Evolutionary conservation across 805 yeast species (phyloP).

Genomic region (Ogataea henricii): DNA sequence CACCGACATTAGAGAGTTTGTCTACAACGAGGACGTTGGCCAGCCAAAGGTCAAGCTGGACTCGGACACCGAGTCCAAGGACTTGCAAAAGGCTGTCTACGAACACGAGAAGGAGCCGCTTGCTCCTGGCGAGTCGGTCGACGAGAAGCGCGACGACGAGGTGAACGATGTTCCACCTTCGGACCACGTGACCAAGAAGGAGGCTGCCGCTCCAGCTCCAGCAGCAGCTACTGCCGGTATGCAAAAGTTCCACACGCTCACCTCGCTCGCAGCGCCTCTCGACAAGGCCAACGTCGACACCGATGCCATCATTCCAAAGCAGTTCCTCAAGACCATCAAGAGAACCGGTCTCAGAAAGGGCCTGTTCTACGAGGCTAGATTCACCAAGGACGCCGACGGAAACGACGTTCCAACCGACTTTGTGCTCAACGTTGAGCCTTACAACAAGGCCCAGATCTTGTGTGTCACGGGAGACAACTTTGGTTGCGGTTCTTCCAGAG

Average conservation of each 20-base stretch:
- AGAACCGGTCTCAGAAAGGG: slow-evolving; percentile 92
- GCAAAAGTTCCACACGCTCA: slow-evolving; percentile 72
- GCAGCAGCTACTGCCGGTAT: slow-evolving; percentile 56
- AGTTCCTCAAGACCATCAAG: slow-evolving; percentile 95
- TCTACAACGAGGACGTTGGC: slow-evolving; percentile 58
- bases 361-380: slow-evolving; percentile 88
- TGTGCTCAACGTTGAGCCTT: slow-evolving; percentile 83
- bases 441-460: slow-evolving; percentile 74
- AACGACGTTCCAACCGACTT: slow-evolving; percentile 86
- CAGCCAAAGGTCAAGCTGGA: slow-evolving; percentile 55
- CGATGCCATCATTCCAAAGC: slow-evolving; percentile 98
- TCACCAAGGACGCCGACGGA: slow-evolving; percentile 66
- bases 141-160: slow-evolving; percentile 50
- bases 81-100: slow-evolving; percentile 67
- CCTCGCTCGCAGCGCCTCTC: slow-evolving; percentile 91
- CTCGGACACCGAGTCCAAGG: slow-evolving; percentile 51
- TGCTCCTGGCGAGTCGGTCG: slow-evolving; percentile 54
- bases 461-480: slow-evolving; percentile 96
- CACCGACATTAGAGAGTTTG: slow-evolving; percentile 83
- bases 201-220: slow-evolving; percentile 33
- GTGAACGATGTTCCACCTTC: slow-evolving; percentile 64
- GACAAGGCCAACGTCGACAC: slow-evolving; percentile 96
- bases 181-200: slow-evolving; percentile 38
- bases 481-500: slow-evolving; percentile 99
- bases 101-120: slow-evolving; percentile 66